phyloP scores from a whole-genome alignment of 257 asterid genomes.

The Oldenlandia corymbosa region DNA sequence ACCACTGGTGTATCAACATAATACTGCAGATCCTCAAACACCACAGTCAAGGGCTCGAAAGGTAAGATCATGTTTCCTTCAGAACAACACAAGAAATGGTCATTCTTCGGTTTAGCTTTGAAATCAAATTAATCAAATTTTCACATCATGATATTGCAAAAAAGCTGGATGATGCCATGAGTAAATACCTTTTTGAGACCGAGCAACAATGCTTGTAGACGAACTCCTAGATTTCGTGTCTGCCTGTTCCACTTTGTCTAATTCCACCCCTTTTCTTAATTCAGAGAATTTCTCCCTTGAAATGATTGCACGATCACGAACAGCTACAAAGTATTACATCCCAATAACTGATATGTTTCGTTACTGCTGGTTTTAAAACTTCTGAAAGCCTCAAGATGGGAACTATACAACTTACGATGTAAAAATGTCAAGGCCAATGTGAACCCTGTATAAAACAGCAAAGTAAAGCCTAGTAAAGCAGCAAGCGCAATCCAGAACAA shows the following conservation, averaged over 20 bases:
- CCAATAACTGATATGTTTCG: slow-evolving; percentile 8
- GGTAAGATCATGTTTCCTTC: slow-evolving; percentile 56
- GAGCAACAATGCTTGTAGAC: slow-evolving; percentile 15
- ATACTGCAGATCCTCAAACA: slow-evolving; percentile 52
- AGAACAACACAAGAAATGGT: slow-evolving; percentile 5
- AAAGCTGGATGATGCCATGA: neutral
- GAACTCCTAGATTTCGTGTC: slow-evolving; percentile 2
- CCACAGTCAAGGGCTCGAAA: slow-evolving; percentile 42
- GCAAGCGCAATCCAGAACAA: slow-evolving; percentile 54
- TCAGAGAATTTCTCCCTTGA: slow-evolving; percentile 40
- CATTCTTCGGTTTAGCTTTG: neutral
- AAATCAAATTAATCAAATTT: neutral
- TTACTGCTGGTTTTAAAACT: neutral
- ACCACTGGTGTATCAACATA: slow-evolving; percentile 48
- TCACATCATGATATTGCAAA: no score
- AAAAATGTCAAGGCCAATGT: slow-evolving; percentile 47
- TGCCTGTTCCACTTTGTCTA: slow-evolving; percentile 13
- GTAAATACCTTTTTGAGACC: slow-evolving; percentile 26
- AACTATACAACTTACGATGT: slow-evolving; percentile 39
- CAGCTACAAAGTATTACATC: slow-evolving; percentile 38
- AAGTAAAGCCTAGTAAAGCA: slow-evolving; percentile 46
- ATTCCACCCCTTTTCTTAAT: slow-evolving; percentile 24
- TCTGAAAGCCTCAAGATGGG: slow-evolving; percentile 6
- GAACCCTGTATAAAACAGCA: slow-evolving; percentile 49
- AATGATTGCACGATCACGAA: slow-evolving; percentile 61